These are phyloP conservation scores for Chaetomium cochliodes DNA, from an alignment of 495 filamentous ascomycete species.

Conservation along the genomic window DNA sequence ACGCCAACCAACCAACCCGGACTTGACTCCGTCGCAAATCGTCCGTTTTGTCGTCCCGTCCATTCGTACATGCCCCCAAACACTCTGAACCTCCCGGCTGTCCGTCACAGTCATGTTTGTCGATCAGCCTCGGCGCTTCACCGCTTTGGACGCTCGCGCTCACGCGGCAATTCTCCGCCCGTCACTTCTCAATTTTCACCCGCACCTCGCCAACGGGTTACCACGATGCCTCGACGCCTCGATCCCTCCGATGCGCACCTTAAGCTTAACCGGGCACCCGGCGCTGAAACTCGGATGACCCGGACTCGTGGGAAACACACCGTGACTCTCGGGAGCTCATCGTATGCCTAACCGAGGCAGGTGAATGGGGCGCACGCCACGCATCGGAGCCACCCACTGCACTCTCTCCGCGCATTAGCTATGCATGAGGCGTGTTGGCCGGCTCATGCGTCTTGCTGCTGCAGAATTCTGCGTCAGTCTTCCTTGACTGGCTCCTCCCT, in stretches of 20 bases:
- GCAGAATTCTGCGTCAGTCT: background rate
- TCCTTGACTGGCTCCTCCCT: no score
- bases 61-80: background rate
- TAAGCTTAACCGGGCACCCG: background rate
- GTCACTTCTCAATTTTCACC: background rate
- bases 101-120: background rate
- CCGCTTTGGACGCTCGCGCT: background rate
- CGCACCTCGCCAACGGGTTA: background rate
- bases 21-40: background rate
- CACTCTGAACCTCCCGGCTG: background rate
- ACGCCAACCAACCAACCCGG: background rate
- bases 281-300: background rate
- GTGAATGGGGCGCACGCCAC: background rate
- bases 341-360: background rate
- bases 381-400: background rate
- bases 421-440: background rate
- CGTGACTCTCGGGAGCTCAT: background rate
- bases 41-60: background rate
- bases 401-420: background rate
- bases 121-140: background rate
- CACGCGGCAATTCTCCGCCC: background rate
- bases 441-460: background rate
- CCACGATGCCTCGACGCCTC: background rate
- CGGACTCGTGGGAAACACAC: background rate
- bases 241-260: background rate